Evolutionary conservation across 345 rosid genomes (phyloP).

Genomic region (Ceriops tagal): DNA sequence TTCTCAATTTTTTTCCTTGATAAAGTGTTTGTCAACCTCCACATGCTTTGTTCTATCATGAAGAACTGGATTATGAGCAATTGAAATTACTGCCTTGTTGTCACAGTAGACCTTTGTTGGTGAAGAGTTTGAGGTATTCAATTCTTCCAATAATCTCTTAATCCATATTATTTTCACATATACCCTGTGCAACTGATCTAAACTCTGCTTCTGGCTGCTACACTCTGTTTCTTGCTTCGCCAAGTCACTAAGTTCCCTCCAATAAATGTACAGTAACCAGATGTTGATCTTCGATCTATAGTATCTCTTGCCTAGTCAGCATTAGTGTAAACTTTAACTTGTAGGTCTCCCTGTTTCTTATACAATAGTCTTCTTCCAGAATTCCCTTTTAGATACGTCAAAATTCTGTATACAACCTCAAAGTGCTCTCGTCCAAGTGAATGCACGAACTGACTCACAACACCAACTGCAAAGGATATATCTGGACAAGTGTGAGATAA

Average conservation of each 20-base stretch:
- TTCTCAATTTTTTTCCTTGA: conserved; percentile 1
- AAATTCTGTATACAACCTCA: no score
- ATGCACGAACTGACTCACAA: no score
- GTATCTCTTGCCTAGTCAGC: background rate
- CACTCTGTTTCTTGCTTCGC: background rate
- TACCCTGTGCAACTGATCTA: background rate
- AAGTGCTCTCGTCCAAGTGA: no score
- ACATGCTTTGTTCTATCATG: background rate
- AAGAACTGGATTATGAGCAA: background rate
- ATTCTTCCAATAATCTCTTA: no score
- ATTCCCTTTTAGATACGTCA: no score
- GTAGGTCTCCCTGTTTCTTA: no score
- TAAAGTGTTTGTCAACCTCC: background rate
- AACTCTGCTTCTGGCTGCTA: background rate
- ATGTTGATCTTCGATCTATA: background rate
- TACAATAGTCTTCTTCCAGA: no score
- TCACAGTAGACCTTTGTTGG: no score
- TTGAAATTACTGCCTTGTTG: background rate
- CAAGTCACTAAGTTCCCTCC: background rate
- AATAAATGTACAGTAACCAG: background rate
- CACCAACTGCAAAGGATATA: no score
- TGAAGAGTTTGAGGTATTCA: fast-evolving
- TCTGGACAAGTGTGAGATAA: no score
- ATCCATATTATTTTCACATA: background rate
- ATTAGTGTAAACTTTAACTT: background rate